Percentiles rank a stretch among this genome's conserved stretches.
Evolutionary conservation across 2,329 filamentous ascomycete species (phyloP).

Genomic region (Apiospora kogelbergensis): DNA sequence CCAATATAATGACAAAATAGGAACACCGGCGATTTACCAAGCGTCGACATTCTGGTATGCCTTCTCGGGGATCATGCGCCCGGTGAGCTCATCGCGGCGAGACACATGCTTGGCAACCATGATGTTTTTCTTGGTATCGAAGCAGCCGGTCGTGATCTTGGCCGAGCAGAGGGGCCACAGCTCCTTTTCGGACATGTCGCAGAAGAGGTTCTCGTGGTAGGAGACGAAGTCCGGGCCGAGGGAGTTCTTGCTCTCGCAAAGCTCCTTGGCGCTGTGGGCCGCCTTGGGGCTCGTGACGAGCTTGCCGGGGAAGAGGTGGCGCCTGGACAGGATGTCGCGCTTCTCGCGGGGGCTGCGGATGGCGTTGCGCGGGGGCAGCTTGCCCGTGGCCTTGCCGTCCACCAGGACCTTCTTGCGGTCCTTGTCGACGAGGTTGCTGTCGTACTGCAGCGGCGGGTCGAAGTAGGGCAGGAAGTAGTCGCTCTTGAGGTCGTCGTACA

Average conservation of each 20-base stretch:
- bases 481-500: background rate
- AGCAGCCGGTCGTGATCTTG: conserved; percentile 17
- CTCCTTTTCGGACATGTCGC: conserved; percentile 31
- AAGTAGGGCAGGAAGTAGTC: conserved; percentile 3
- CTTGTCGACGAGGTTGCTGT: conserved; percentile 8
- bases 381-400: background rate
- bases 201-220: conserved; percentile 28
- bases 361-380: conserved; percentile 4
- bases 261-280: conserved; percentile 29
- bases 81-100: background rate
- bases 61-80: background rate
- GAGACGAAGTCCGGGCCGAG: conserved; percentile 34
- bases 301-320: conserved; percentile 15
- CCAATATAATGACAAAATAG: background rate
- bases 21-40: background rate
- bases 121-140: conserved; percentile 15
- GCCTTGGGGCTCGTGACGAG: conserved; percentile 22
- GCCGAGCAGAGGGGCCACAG: conserved; percentile 27
- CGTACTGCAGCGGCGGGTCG: background rate
- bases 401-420: conserved; percentile 12
- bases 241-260: conserved; percentile 29
- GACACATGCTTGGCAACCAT: background rate
- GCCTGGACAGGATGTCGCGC: background rate
- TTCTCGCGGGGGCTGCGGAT: background rate
- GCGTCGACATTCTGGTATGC: background rate